Base-by-base conservation (phyloP, 1,284 basidiomycete genomes). In the Ustilago cynodontis region DNA sequence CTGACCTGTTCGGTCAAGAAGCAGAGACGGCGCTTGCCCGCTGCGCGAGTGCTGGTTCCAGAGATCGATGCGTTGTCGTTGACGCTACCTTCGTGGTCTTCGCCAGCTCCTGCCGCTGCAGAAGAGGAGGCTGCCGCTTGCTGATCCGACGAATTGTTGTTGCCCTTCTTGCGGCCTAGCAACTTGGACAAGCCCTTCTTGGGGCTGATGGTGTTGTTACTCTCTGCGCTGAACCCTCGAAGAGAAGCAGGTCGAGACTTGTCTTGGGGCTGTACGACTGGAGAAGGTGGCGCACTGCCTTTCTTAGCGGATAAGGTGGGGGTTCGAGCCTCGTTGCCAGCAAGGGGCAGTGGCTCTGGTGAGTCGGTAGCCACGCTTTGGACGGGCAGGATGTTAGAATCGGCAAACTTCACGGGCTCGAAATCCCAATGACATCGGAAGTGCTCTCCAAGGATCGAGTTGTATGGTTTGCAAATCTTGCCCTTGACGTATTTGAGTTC, bases 391-490 rank as follows among this genome's bases (percentile, higher is more conserved):
- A 76, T 41, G 59, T 80, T 63, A 16, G 77, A 67, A n/a, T 74
- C 77, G n/a, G 61, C 47, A 9, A 75, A 29, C 52, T 67, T 65
- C 43, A 77, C 65, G 11, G 78, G 68, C 26, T 74, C 68, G 28
- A 83, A 68, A 50, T 85, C 82, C 83, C 83, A 85, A 63, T 83
- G 83, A 62, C 82, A 83, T 26, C 81, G 80, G 65, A 85, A 85
- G 47, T 82, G 81, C 56, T 85, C 83, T 39, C 83, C 79, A 2
- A 84, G 62, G 37, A 84, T 82, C 31, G 82, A 84, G 65, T 84
- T 84, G 89, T 98, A 98, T 0, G 95, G 94, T 86, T 98, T 98
- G 89, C 93, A 94, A 20, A 97, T 90, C 86, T 93, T 93, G 49
- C 94, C 93, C 45, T 72, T 74, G 65, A 97, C 89, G 81, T 94